These are phyloP conservation scores for Gastrodia elata DNA, from an alignment of 106 monocot species.

Conservation along the genomic window DNA sequence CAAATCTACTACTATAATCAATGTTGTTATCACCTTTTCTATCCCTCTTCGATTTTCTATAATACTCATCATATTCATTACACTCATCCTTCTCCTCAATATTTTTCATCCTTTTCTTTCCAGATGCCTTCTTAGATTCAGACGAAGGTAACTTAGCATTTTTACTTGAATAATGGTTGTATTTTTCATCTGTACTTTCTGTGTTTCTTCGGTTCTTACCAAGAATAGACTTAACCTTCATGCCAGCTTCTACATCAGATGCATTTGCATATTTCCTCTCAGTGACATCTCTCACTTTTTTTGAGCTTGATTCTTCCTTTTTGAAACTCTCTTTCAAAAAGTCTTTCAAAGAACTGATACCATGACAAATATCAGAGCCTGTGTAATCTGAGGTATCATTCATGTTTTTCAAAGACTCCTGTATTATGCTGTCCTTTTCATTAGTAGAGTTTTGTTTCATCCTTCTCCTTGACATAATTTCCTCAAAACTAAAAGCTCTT, in stretches of 20 bases:
- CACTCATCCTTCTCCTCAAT: slow-evolving; percentile 24
- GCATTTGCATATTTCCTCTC: slow-evolving; percentile 18
- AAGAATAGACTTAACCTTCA: slow-evolving; percentile 20
- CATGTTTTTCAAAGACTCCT: slow-evolving; percentile 10
- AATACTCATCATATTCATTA: slow-evolving; percentile 18
- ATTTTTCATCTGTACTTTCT: slow-evolving; percentile 28
- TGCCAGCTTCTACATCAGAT: slow-evolving; percentile 10
- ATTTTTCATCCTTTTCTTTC: slow-evolving; percentile 30
- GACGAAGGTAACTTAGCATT: slow-evolving; percentile 4
- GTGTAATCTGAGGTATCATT: slow-evolving; percentile 6
- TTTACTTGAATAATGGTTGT: slow-evolving; percentile 26
- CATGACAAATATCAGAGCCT: background rate
- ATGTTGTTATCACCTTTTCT: slow-evolving; percentile 13
- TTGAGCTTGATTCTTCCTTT: slow-evolving; percentile 20
- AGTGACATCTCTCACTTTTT: slow-evolving; percentile 8
- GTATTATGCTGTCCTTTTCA: slow-evolving; percentile 7
- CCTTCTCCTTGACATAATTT: slow-evolving; percentile 68
- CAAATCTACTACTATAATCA: slow-evolving; percentile 29
- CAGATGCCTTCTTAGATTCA: slow-evolving; percentile 19
- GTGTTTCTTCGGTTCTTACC: slow-evolving; percentile 30
- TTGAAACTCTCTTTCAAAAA: slow-evolving; percentile 11
- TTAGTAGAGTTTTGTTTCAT: slow-evolving; percentile 28
- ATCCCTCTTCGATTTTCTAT: slow-evolving; percentile 26
- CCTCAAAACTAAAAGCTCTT: slow-evolving; percentile 68
- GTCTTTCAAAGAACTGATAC: slow-evolving; percentile 7